Percentiles rank a stretch among this genome's conserved stretches.
These are phyloP conservation scores for Macrophomina tecta DNA, from an alignment of 2,329 filamentous ascomycete species.

Conservation along the genomic window DNA sequence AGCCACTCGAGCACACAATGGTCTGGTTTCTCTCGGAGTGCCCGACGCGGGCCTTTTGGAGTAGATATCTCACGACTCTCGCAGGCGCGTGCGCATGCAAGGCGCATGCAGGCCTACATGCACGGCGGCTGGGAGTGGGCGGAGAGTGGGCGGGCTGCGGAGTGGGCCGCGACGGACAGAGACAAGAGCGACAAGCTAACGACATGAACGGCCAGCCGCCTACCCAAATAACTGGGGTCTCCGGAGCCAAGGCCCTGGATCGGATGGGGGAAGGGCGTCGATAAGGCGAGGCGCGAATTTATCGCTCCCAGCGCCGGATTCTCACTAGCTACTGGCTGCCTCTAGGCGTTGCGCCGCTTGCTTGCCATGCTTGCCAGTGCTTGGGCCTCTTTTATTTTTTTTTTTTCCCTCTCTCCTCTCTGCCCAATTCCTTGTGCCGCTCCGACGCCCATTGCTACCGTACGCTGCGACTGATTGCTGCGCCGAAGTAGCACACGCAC, in stretches of 20 bases:
- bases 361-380: background rate
- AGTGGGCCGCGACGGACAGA: conserved; percentile 1
- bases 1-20: conserved; percentile 12
- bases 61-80: background rate
- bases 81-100: background rate
- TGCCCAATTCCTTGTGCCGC: background rate
- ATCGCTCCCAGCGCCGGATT: conserved; percentile 20
- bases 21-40: background rate
- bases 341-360: background rate
- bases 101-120: background rate
- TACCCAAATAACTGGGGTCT: conserved; percentile 12
- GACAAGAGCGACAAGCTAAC: conserved; percentile 2
- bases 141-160: conserved; percentile 9
- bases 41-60: background rate
- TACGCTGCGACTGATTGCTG: background rate
- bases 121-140: background rate
- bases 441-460: background rate
- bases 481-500: conserved; percentile 17
- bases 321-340: conserved; percentile 2
- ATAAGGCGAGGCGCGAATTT: conserved; percentile 16
- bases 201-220: conserved; percentile 5
- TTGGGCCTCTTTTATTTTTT: background rate
- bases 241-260: conserved; percentile 19
- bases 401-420: background rate
- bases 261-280: background rate